Base-by-base conservation (phyloP, 2,329 filamentous ascomycete species). In the Aureobasidium subglaciale region DNA sequence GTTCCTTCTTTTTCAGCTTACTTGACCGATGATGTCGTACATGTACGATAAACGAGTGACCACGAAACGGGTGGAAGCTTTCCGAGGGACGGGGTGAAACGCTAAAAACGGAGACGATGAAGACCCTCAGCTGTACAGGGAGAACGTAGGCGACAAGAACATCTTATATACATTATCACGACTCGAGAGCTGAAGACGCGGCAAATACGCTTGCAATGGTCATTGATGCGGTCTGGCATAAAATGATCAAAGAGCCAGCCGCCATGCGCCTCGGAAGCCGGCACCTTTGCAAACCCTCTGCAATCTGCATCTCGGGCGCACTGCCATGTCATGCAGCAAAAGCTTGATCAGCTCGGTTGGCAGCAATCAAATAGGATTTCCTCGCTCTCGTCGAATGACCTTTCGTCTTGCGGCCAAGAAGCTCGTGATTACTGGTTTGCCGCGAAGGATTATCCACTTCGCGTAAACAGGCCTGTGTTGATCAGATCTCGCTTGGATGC, bases 401-500 rank as follows among this genome's bases (percentile, higher is more conserved):
- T 37, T 41, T 43, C 37, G 38, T 54, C 8, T 43, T 27, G 25
- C 20, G 9, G 50, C 50, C 50, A 54, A 43, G 50, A 54, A 7
- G 13, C 25, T 25, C 30, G 42, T 38, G 13, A 38, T 18, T 27
- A 42, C 20, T 42, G 7, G 11, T 35, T 25, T 16, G n/a, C 27
- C 48, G 35, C 24, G 11, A 32, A 32, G 10, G 16, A 27, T 24
- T 29, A 13, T 52, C 35, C 37, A 32, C 50, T 27, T 54, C 50
- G 50, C 50, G 37, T 54, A 54, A 22, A 35, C 8, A 18, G 24
- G 32, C 37, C 38, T 35, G 20, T 35, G 50, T 25, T 34, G 50
- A 54, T 54, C 50, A 41, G 50, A 54, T 42, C 37, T 54, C 50
- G 50, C 50, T 54, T 54, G 50, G 48, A 52, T 35, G 48, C 48